phyloP scores from a whole-genome alignment of 148 eudicot genomes.

The Polygonum maritimum region DNA sequence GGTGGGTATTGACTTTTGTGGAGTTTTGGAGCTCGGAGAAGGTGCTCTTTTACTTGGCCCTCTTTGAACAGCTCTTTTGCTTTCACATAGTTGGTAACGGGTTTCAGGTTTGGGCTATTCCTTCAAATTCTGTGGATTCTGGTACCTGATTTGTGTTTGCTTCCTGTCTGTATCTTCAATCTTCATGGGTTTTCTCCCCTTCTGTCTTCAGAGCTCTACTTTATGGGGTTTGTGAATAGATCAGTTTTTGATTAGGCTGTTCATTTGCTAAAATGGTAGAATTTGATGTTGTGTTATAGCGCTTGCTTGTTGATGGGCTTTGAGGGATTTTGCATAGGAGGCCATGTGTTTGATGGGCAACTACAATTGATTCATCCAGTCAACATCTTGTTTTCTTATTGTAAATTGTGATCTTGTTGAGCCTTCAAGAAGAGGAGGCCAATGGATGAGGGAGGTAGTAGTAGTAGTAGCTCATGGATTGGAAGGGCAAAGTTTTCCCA shows the following conservation, averaged over 20 bases:
- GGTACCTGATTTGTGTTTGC: neutral
- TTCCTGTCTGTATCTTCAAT: neutral
- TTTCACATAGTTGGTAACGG: neutral
- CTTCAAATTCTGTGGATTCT: conserved; percentile 3
- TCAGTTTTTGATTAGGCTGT: neutral
- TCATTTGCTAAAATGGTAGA: neutral
- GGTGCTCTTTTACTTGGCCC: neutral
- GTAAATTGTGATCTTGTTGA: conserved; percentile 12
- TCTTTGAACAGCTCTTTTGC: conserved; percentile 7
- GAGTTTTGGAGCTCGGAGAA: conserved; percentile 2
- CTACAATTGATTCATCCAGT: conserved; percentile 10
- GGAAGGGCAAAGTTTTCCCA: conserved; percentile 87
- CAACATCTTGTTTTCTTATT: neutral
- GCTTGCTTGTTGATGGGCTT: conserved; percentile 27
- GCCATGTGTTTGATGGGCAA: conserved; percentile 14
- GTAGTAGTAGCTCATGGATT: conserved; percentile 52
- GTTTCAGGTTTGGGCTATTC: neutral
- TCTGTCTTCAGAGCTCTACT: neutral
- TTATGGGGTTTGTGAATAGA: neutral
- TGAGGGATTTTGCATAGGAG: conserved; percentile 17
- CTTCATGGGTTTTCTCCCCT: neutral
- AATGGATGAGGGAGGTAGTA: conserved; percentile 55
- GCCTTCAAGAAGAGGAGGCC: conserved; percentile 17
- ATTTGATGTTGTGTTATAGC: neutral
- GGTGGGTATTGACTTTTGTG: conserved; percentile 9